Percentiles rank a stretch among this genome's conserved stretches.
Evolutionary conservation across 2,329 filamentous ascomycete genomes (phyloP).

Genomic region (Emmonsia crescens): DNA sequence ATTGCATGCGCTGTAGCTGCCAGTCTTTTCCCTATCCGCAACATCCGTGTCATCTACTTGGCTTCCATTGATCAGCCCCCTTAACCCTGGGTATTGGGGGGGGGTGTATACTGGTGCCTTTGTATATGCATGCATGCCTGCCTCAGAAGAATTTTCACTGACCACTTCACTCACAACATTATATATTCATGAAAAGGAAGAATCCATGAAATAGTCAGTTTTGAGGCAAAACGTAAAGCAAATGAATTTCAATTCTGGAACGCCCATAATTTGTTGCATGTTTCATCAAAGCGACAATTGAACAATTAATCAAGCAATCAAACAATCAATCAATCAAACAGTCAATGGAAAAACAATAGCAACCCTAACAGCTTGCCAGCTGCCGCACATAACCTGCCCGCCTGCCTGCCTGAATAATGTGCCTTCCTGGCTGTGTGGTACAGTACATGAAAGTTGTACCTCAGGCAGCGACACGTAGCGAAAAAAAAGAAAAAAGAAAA

Average conservation of each 20-base stretch:
- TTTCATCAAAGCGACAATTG: constrained; percentile 7
- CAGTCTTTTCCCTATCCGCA: no score
- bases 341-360: constrained; percentile 4
- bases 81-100: neutral
- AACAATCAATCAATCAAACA: constrained; percentile 4
- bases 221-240: neutral
- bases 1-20: no score
- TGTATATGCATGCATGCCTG: neutral
- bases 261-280: neutral
- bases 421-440: constrained; percentile 20
- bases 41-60: no score
- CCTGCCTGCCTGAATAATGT: constrained; percentile 11
- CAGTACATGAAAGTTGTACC: constrained; percentile 15
- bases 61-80: no score
- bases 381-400: constrained; percentile 6
- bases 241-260: constrained; percentile 1
- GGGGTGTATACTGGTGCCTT: neutral
- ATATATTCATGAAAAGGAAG: neutral
- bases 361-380: constrained; percentile 14
- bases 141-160: neutral
- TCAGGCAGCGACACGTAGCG: constrained; percentile 4
- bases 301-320: neutral
- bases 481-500: constrained; percentile 7
- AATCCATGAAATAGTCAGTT: neutral
- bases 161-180: neutral